Conservation (phyloP, 2,329 filamentous ascomycete genomes). For the Epichloe glyceriae region DNA sequence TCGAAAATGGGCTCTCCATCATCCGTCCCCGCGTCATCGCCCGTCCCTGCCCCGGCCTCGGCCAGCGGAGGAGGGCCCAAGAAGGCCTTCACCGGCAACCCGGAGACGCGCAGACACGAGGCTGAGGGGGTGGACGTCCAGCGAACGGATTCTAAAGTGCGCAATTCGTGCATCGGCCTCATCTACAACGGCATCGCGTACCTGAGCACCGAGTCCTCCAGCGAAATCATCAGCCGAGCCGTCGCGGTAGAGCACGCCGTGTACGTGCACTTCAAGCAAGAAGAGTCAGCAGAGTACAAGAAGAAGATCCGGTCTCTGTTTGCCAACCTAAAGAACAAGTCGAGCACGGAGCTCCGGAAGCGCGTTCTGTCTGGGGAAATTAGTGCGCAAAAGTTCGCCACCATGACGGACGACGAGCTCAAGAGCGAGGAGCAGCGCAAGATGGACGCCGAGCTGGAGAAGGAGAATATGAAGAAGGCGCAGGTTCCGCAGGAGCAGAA, state of each 20-base stretch:
- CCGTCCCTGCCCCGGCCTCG: conserved; percentile 29
- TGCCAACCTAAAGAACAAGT: conserved; percentile 88
- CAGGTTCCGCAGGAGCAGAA: conserved; percentile 89
- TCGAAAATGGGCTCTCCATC: conserved; percentile 28
- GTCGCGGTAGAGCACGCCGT: conserved; percentile 77
- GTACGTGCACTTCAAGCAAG: conserved; percentile 54
- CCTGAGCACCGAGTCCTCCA: conserved; percentile 56
- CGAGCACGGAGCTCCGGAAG: conserved; percentile 63
- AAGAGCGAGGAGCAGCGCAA: conserved; percentile 73
- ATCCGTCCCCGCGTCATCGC: conserved; percentile 37
- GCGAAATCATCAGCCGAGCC: conserved; percentile 57
- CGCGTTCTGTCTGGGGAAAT: conserved; percentile 68
- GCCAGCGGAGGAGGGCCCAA: conserved; percentile 24
- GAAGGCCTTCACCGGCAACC: conserved; percentile 46
- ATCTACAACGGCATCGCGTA: conserved; percentile 82
- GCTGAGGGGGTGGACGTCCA: conserved; percentile 68
- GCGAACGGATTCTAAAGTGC: conserved; percentile 58
- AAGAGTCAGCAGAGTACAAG: conserved; percentile 59
- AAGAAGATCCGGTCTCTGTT: conserved; percentile 85
- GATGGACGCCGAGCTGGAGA: conserved; percentile 62
- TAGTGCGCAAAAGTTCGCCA: conserved; percentile 58
- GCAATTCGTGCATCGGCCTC: conserved; percentile 78
- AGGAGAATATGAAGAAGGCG: conserved; percentile 94
- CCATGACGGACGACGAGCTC: conserved; percentile 82
- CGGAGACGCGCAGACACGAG: conserved; percentile 70